Evolutionary conservation across 805 yeast species (phyloP), one percentile per base, ranked within the genome.

Genomic region (Pichia sporocuriosa): DNA sequence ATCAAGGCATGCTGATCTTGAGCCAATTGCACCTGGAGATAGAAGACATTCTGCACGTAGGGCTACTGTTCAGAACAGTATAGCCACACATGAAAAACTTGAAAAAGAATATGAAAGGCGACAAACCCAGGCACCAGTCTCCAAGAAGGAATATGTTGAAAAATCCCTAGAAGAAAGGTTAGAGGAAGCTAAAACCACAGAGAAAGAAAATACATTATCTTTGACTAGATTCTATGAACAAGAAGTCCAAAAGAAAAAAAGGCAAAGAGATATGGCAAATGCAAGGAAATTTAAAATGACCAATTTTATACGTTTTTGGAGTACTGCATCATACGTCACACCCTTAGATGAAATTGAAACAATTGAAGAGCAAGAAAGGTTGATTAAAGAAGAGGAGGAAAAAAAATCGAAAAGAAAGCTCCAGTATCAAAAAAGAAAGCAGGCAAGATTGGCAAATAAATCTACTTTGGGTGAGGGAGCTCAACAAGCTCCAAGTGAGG

Each of bases 111-210:
- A 84, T 60, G 72, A 72, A 43, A 70, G 82, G 53, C 65, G 77
- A 44, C 51, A 57, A 25, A 34, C 39, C 9, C 35, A 37, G 6
- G 53, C 49, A 29, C 57, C 57, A 3, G 47, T 50, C 22, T 62
- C 54, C 4, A 56, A 48, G 61, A 68, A 57, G 65, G 65, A 52
- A 57, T 53, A 50, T 38, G 64, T 68, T 15, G 67, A 68, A 43
- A 64, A 78, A 54, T 82, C 93, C 0, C 83, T 83, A 51, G 87
- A 77, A 44, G 86, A 84, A 55, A 66, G 81, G 31, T 61, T 84
- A 34, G 81, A 73, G n/a, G 93, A 87, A 58, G 97, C 98, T 1
- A 67, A 79, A 35, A 83, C 81, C 51, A 93, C 97, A 0, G 98
- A 93, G 61, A 71, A 73, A 56, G 72, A 74, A 33, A 93, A 93